Conservation (phyloP, 2,329 filamentous ascomycete species). For the Colletotrichum siamense region DNA sequence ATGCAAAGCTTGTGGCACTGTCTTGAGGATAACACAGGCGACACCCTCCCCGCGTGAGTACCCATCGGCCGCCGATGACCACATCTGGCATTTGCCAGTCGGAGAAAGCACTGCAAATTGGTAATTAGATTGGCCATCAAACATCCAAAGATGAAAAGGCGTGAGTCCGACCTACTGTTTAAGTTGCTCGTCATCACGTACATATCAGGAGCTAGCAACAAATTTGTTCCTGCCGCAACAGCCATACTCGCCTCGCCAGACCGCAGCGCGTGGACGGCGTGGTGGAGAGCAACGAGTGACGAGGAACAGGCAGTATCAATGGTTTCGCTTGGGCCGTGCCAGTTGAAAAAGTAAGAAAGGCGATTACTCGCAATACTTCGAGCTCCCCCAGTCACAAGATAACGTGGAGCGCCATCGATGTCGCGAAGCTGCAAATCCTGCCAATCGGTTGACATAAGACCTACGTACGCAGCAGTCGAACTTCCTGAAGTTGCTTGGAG, state of each 20-base stretch:
- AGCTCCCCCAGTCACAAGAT: constrained; percentile 36
- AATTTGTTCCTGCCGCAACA: constrained; percentile 33
- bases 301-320: constrained; percentile 52
- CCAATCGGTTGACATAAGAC: constrained; percentile 30
- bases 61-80: constrained; percentile 50
- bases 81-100: constrained; percentile 40
- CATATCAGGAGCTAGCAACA: constrained; percentile 14
- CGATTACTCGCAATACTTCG: constrained; percentile 41
- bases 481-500: background rate
- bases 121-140: background rate
- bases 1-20: constrained; percentile 43
- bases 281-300: constrained; percentile 45
- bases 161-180: constrained; percentile 2
- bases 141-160: no score
- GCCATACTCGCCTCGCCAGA: constrained; percentile 32
- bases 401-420: constrained; percentile 26
- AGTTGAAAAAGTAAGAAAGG: constrained; percentile 44
- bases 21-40: constrained; percentile 52
- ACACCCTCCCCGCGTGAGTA: constrained; percentile 60
- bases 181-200: constrained; percentile 8
- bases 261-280: constrained; percentile 39
- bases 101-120: constrained; percentile 38
- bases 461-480: constrained; percentile 22
- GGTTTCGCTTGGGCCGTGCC: constrained; percentile 43
- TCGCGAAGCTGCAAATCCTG: constrained; percentile 29